Conservation (phyloP, 2,329 filamentous ascomycete genomes). For the Hymenoscyphus occultus region DNA sequence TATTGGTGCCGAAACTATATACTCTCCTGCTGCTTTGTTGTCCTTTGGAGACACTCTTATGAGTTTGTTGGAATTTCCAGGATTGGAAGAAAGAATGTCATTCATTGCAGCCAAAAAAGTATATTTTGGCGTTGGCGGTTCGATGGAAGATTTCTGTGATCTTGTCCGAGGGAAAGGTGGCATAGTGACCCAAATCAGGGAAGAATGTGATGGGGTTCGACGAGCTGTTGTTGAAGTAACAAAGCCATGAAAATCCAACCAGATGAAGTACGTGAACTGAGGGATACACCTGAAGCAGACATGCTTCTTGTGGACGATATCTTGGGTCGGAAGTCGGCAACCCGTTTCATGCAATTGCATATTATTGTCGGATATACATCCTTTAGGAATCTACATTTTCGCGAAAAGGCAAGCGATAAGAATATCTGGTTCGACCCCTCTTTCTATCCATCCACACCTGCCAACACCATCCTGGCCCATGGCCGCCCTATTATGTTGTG, state of each 20-base stretch:
- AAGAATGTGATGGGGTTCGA: constrained; percentile 59
- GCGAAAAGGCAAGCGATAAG: too few relatives aligned
- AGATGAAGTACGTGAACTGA: not conserved
- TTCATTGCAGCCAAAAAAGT: constrained; percentile 74
- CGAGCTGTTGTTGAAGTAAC: constrained; percentile 53
- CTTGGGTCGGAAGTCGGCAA: too few relatives aligned
- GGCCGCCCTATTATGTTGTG: not conserved
- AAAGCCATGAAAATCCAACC: constrained; percentile 4
- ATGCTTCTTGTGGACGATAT: not conserved
- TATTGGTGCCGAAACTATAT: constrained; percentile 79
- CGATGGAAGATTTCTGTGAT: constrained; percentile 69
- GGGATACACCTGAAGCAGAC: not conserved
- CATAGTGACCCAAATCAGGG: constrained; percentile 49
- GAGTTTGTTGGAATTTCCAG: constrained; percentile 47
- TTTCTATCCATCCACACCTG: not conserved
- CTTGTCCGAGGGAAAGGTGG: constrained; percentile 49
- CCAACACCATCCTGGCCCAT: not conserved
- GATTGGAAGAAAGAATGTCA: constrained; percentile 42
- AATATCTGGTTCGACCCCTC: too few relatives aligned
- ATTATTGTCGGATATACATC: too few relatives aligned
- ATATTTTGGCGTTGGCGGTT: constrained; percentile 83
- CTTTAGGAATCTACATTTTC: too few relatives aligned
- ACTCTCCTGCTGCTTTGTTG: constrained; percentile 68
- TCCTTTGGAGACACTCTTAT: constrained; percentile 68
- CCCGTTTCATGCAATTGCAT: too few relatives aligned